Conservation (phyloP, 2,329 filamentous ascomycete species). For the Penicillium occitanis region DNA sequence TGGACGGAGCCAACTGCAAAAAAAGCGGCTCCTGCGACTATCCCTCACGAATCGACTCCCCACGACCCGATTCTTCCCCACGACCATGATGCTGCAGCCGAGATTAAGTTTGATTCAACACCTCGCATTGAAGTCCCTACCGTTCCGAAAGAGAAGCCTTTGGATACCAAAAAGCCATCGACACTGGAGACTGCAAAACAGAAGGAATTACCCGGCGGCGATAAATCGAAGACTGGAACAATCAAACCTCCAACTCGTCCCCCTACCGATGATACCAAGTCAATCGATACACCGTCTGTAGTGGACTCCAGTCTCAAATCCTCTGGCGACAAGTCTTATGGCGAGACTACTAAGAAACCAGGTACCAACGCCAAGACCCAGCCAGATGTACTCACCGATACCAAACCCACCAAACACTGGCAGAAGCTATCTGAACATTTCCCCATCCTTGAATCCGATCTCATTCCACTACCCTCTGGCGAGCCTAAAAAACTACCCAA, state of each 20-base stretch:
- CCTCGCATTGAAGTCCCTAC: slow-evolving; percentile 14
- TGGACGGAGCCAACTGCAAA: slow-evolving; percentile 23
- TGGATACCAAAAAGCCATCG: not conserved
- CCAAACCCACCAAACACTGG: slow-evolving; percentile 63
- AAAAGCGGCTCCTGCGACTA: slow-evolving; percentile 20
- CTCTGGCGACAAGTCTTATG: not conserved
- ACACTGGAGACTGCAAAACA: not conserved
- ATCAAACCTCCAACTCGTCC: slow-evolving; percentile 12
- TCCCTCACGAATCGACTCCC: not conserved
- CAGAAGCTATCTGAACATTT: slow-evolving; percentile 71
- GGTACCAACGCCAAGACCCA: slow-evolving; percentile 37
- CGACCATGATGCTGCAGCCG: slow-evolving; percentile 1
- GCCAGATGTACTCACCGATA: slow-evolving; percentile 30
- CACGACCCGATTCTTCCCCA: not conserved
- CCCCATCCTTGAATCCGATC: slow-evolving; percentile 67
- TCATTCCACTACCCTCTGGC: slow-evolving; percentile 74
- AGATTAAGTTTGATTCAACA: slow-evolving; percentile 7
- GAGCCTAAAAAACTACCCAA: slow-evolving; percentile 68
- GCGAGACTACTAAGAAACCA: slow-evolving; percentile 26
- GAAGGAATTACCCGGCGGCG: slow-evolving; percentile 6
- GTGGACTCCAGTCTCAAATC: slow-evolving; percentile 15
- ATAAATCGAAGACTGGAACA: not conserved
- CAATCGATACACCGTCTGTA: not conserved
- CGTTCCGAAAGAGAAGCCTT: not conserved
- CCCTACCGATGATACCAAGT: slow-evolving; percentile 1